Percentiles rank a stretch among this genome's conserved stretches.
phyloP scores from a whole-genome alignment of 2,329 filamentous ascomycete genomes.

The Lecanicillium sp. region DNA sequence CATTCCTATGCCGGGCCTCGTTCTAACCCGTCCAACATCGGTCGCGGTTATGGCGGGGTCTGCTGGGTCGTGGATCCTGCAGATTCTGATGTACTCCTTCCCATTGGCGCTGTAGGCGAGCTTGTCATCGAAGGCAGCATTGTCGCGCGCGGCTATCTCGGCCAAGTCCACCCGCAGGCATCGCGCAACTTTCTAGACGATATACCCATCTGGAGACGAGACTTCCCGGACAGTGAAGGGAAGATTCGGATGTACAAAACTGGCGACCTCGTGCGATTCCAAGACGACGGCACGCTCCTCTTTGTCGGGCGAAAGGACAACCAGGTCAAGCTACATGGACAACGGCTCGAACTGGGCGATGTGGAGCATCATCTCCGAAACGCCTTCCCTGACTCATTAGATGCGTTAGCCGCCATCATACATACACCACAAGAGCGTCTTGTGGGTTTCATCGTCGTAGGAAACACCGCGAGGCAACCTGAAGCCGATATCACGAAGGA shows the following conservation, averaged over 20 bases:
- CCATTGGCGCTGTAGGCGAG: slow-evolving; percentile 17
- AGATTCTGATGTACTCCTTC: slow-evolving; percentile 7
- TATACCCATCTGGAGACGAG: not conserved
- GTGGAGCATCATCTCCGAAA: slow-evolving; percentile 16
- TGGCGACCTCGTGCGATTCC: slow-evolving; percentile 21
- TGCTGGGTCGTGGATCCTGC: slow-evolving; percentile 3
- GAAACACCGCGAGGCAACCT: too few relatives aligned
- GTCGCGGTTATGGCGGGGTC: not conserved
- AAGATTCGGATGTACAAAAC: slow-evolving; percentile 19
- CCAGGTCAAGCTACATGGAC: slow-evolving; percentile 52
- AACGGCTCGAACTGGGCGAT: slow-evolving; percentile 39
- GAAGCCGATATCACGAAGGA: too few relatives aligned
- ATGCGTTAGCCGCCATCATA: not conserved
- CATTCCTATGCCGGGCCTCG: not conserved
- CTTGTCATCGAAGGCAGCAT: slow-evolving; percentile 16
- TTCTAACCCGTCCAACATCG: slow-evolving; percentile 2
- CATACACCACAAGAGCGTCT: too few relatives aligned
- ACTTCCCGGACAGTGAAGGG: not conserved
- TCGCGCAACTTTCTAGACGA: slow-evolving; percentile 17
- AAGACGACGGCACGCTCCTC: slow-evolving; percentile 29
- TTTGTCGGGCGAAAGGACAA: slow-evolving; percentile 46
- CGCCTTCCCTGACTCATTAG: not conserved
- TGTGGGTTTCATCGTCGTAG: too few relatives aligned
- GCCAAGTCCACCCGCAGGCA: slow-evolving; percentile 8
- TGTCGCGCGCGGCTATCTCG: slow-evolving; percentile 16